Evolutionary conservation across 495 filamentous ascomycete species (phyloP).

Genomic region (Penicillium antarcticum): DNA sequence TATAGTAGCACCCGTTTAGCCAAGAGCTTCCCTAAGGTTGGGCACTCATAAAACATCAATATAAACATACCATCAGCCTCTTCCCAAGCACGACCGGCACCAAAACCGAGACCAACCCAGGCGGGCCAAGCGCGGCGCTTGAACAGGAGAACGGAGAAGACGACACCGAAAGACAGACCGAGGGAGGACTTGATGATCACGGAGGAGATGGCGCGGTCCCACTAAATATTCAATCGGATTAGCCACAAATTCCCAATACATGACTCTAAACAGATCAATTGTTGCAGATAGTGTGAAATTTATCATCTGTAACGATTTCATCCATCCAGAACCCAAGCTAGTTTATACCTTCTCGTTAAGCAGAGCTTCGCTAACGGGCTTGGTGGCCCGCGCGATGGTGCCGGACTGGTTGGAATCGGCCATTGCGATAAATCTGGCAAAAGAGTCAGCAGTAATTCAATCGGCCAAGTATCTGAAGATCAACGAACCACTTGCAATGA

Average conservation of each 20-base stretch:
- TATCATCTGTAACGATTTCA: neutral
- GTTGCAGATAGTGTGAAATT: neutral
- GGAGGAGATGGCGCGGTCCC: slow-evolving; percentile 96
- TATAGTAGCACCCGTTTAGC: neutral
- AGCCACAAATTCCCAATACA: slow-evolving; percentile 14
- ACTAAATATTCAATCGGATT: slow-evolving; percentile 53
- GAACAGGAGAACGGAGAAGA: slow-evolving; percentile 97
- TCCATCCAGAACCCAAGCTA: neutral
- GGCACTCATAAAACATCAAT: slow-evolving; percentile 1
- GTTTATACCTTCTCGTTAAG: slow-evolving; percentile 87
- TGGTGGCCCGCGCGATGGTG: slow-evolving; percentile 52
- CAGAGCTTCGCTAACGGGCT: slow-evolving; percentile 88
- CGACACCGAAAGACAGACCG: slow-evolving; percentile 91
- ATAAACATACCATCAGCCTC: slow-evolving; percentile 59
- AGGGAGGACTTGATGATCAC: slow-evolving; percentile 92
- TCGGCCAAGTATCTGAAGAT: neutral
- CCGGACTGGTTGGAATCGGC: slow-evolving; percentile 51
- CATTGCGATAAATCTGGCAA: slow-evolving; percentile 45
- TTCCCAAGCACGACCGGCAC: slow-evolving; percentile 93
- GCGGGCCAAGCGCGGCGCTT: slow-evolving; percentile 96
- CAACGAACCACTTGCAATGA: slow-evolving; percentile 5
- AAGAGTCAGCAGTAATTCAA: neutral
- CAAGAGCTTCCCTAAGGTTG: neutral
- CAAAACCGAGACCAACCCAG: slow-evolving; percentile 87
- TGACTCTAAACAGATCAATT: neutral